Percentiles rank a stretch among this genome's conserved stretches.
Evolutionary conservation across 2,329 filamentous ascomycete genomes (phyloP).

Genomic region (Talaromyces verruculosus): DNA sequence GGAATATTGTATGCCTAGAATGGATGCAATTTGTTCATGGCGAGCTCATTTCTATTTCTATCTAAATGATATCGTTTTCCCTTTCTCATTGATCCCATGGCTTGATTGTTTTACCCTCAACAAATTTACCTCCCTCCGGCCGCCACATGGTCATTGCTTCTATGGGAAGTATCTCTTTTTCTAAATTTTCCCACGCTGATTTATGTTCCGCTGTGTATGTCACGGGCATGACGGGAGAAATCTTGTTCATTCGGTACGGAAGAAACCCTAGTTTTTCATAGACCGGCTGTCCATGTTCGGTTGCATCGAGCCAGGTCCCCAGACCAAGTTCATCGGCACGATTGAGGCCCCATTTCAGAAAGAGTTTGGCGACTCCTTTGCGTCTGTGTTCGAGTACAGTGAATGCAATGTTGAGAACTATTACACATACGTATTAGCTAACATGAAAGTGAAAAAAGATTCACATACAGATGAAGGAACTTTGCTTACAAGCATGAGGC

Average conservation of each 20-base stretch:
- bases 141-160: constrained; percentile 9
- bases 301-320: constrained; percentile 13
- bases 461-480: neutral
- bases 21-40: neutral
- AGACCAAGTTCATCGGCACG: constrained; percentile 9
- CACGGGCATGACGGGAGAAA: neutral
- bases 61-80: neutral
- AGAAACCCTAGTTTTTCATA: constrained; percentile 14
- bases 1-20: neutral
- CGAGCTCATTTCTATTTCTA: neutral
- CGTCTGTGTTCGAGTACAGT: constrained; percentile 7
- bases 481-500: constrained; percentile 15
- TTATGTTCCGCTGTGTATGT: constrained; percentile 8
- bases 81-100: neutral
- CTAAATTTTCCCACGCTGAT: constrained; percentile 2
- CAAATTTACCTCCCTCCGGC: constrained; percentile 11
- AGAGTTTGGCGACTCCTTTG: constrained; percentile 8
- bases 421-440: neutral
- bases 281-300: neutral
- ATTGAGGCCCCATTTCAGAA: constrained; percentile 13
- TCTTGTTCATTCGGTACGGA: constrained; percentile 6
- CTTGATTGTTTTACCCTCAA: constrained; percentile 13
- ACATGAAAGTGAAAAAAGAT: neutral
- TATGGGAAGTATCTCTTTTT: constrained; percentile 10
- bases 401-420: constrained; percentile 17